phyloP scores from a whole-genome alignment of 441 rosid genomes.

The Breynia disticha region DNA sequence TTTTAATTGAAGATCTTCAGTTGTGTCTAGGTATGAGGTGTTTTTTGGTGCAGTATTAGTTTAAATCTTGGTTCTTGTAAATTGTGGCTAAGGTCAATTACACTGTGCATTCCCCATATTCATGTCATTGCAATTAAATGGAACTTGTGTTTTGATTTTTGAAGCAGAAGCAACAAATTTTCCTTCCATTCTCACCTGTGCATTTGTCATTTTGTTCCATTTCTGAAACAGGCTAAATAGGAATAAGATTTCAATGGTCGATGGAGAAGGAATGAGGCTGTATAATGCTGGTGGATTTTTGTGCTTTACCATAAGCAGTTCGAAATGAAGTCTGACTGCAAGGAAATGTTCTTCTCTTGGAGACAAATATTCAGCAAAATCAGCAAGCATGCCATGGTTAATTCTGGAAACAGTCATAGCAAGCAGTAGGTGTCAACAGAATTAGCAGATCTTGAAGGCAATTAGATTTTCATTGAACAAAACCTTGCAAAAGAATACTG shows the following conservation, averaged over 20 bases:
- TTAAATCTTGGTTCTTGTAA: no score
- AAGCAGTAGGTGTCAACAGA: background rate
- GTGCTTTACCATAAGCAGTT: conserved; percentile 13
- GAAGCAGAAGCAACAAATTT: no score
- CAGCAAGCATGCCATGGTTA: no score
- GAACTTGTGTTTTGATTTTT: no score
- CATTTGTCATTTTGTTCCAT: background rate
- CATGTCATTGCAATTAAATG: no score
- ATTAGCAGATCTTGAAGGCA: background rate
- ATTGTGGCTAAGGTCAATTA: no score
- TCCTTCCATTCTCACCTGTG: no score
- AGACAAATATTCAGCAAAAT: conserved; percentile 3
- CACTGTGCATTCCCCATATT: no score
- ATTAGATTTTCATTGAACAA: background rate
- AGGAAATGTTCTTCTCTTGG: conserved; percentile 1
- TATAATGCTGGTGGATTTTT: conserved; percentile 11
- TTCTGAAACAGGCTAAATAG: conserved; percentile 17
- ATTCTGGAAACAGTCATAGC: background rate
- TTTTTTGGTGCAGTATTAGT: no score
- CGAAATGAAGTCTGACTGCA: conserved; percentile 2
- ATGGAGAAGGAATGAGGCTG: background rate
- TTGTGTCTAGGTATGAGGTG: no score
- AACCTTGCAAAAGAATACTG: no score
- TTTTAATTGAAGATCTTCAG: no score
- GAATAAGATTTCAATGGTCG: background rate